Evolutionary conservation across 192 early-diverging fungal species (phyloP).

Genomic region (Podila epigama): DNA sequence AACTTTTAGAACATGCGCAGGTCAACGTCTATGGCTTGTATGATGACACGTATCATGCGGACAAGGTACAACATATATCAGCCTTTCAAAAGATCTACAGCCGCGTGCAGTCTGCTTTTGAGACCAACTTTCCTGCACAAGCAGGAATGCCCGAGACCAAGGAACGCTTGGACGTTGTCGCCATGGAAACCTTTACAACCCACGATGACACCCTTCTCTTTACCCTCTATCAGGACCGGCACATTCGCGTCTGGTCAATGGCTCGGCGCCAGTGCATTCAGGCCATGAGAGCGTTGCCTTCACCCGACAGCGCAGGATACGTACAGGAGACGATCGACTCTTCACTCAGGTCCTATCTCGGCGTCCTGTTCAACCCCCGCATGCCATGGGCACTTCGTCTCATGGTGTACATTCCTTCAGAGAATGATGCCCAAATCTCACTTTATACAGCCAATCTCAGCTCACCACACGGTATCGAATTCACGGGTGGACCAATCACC

Average conservation of each 20-base stretch:
- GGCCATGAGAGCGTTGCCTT: constrained; percentile 1
- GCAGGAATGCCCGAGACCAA: constrained; percentile 16
- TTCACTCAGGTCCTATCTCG: constrained; percentile 18
- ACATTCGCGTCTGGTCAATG: constrained; percentile 36
- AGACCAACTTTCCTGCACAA: constrained; percentile 1
- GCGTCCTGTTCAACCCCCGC: constrained; percentile 25
- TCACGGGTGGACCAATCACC: constrained; percentile 12
- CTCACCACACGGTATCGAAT: constrained; percentile 22
- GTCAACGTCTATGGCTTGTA: constrained; percentile 22
- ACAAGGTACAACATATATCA: constrained; percentile 23
- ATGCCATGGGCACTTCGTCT: constrained; percentile 39
- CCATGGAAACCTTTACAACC: constrained; percentile 18
- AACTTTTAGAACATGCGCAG: constrained; percentile 29
- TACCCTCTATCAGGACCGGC: constrained; percentile 30
- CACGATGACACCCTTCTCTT: constrained; percentile 31
- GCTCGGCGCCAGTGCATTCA: constrained; percentile 34
- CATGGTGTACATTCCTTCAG: constrained; percentile 34
- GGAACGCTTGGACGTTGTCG: constrained; percentile 16
- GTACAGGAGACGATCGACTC: constrained; percentile 34
- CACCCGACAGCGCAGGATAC: constrained; percentile 22
- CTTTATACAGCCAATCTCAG: constrained; percentile 24
- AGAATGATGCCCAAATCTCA: constrained; percentile 25
- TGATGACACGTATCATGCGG: constrained; percentile 14
- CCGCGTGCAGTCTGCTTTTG: constrained; percentile 7
- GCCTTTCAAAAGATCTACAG: constrained; percentile 27